A percentile compares a stretch with the other conserved stretches of the same genome.
Conservation (phyloP, 495 filamentous ascomycete species). For the Xylaria scruposa region DNA sequence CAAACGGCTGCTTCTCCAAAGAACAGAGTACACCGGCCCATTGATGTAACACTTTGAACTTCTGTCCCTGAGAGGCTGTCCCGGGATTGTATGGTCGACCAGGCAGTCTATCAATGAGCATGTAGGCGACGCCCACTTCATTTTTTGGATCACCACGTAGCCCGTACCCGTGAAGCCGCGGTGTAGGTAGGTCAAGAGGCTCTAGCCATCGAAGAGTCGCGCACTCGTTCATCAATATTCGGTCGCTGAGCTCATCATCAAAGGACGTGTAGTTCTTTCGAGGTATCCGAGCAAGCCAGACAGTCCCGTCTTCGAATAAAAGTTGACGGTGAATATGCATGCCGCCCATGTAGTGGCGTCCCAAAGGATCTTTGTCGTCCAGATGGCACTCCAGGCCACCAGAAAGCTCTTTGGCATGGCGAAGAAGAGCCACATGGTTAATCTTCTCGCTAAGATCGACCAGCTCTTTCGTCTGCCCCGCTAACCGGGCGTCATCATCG, state of each 20-base stretch:
- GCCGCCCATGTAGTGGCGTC: slow-evolving; percentile 28
- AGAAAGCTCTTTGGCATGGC: not conserved
- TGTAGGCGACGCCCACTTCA: not conserved
- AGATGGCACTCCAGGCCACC: not conserved
- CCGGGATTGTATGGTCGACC: not conserved
- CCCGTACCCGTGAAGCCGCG: not conserved
- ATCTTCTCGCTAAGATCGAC: not conserved
- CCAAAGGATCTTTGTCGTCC: slow-evolving; percentile 25
- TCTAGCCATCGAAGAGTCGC: slow-evolving; percentile 1
- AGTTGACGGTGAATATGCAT: slow-evolving; percentile 31
- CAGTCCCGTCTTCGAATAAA: slow-evolving; percentile 26
- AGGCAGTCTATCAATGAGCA: not conserved
- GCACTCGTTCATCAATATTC: not conserved
- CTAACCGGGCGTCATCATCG: not conserved
- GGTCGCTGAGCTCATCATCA: not conserved
- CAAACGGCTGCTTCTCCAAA: not conserved
- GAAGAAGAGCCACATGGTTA: not conserved
- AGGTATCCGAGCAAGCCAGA: slow-evolving; percentile 32
- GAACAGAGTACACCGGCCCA: not conserved
- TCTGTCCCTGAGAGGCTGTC: not conserved
- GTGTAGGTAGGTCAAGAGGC: not conserved
- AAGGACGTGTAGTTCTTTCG: not conserved
- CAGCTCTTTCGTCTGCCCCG: not conserved
- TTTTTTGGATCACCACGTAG: not conserved
- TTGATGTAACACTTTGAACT: not conserved